Base-by-base conservation (phyloP, 108 stramenopile species). In the Fragilaria crotonensis region DNA sequence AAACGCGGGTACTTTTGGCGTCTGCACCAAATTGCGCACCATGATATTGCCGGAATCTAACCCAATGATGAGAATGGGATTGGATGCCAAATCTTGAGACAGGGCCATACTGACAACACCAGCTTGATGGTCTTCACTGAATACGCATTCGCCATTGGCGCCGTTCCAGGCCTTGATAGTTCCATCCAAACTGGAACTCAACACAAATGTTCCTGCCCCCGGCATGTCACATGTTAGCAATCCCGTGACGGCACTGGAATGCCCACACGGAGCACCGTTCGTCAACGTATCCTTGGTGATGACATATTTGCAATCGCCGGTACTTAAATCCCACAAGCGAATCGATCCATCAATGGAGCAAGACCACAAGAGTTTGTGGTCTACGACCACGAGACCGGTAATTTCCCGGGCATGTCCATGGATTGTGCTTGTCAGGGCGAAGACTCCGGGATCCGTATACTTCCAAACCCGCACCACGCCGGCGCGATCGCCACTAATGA, bases 151-250 rank as follows among this genome's bases (percentile, higher is more conserved):
- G n/a, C 87, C 90, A 29, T 84, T 86, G 2, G 63, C 60, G 1
- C 79, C 78, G 60, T 89, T 87, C 87, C 87, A 93, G 3, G 84
- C 90, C 73, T 83, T 85, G 50, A 93, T 76, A 18, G 81, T 78
- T 50, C 87, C 83, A 61, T 93, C 90, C 32, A 93, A 62, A 11
- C 75, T 75, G 22, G 80, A 78, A 58, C 77, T 82, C 56, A 93
- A 60, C 3, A 93, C 78, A 67, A 85, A 93, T 25, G 70, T 73
- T 29, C 81, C 83, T 30, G 67, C 60, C 31, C 66, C 5, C 20
- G 62, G 71, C 19, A 69, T 45, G 25, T 73, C 31, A 19, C 33
- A 47, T 14, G 36, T 41, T 18, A 76, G 54, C n/a, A 80, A 61
- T 21, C 64, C 54, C 14, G 90, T 93, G 9, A 93, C 73, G 56